These are phyloP conservation scores for Adansonia grandidieri DNA, from an alignment of 441 rosid species.

Conservation along the genomic window DNA sequence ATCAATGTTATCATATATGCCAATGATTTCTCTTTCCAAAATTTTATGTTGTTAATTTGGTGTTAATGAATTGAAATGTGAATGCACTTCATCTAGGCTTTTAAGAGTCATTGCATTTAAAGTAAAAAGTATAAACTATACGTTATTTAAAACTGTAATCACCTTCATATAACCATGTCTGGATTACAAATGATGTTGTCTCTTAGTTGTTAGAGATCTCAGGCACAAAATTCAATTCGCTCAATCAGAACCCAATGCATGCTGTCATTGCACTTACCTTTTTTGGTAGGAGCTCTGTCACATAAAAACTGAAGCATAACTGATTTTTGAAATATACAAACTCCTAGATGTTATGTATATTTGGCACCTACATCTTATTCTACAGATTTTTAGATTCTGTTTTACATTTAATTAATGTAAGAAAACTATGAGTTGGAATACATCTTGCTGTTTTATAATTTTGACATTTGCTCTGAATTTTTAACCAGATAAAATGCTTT, in stretches of 20 bases:
- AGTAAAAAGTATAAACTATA: background rate
- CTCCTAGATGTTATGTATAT: background rate
- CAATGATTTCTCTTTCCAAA: background rate
- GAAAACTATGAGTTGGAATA: background rate
- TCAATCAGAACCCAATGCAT: background rate
- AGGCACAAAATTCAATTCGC: background rate
- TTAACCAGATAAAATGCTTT: background rate
- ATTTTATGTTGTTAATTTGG: background rate
- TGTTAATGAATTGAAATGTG: conserved; percentile 10
- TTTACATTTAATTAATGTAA: background rate
- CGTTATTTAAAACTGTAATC: background rate
- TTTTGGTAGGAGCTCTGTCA: background rate
- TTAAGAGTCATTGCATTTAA: background rate
- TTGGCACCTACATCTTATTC: conserved; percentile 11
- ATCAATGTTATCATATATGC: background rate
- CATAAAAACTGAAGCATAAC: background rate
- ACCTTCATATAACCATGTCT: conserved; percentile 3
- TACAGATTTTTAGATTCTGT: conserved; percentile 10
- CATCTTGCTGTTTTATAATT: background rate
- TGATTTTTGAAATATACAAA: background rate
- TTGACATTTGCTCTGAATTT: background rate
- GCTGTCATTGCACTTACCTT: background rate
- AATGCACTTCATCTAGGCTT: background rate
- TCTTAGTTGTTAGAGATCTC: background rate
- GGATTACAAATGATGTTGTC: conserved; percentile 6